These are phyloP conservation scores for Gomphus sp. DNA, from an alignment of 1,284 basidiomycete species.

Conservation along the genomic window DNA sequence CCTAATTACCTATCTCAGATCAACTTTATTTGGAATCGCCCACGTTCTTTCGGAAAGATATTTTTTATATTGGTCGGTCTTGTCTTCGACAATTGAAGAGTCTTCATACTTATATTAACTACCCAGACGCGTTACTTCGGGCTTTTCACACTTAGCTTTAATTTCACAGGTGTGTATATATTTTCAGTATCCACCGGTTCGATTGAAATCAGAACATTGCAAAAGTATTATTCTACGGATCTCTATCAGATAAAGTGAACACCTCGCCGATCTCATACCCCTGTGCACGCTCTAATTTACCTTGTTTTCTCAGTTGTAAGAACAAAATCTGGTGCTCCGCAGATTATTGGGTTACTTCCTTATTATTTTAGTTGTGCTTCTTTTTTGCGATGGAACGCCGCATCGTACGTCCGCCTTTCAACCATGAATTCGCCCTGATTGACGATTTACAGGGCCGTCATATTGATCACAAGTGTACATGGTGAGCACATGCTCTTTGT, in stretches of 20 bases:
- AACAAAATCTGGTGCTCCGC: background rate
- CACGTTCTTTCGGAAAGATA: background rate
- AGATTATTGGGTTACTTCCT: background rate
- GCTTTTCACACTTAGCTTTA: background rate
- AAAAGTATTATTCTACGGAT: background rate
- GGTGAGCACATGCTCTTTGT: background rate
- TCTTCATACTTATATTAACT: background rate
- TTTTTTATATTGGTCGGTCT: background rate
- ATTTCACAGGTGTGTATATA: background rate
- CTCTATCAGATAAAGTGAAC: background rate
- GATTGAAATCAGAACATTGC: background rate
- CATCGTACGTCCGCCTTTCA: background rate
- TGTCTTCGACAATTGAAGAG: background rate
- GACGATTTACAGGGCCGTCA: background rate
- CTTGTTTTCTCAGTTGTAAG: background rate
- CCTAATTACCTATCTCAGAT: background rate
- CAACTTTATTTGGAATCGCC: background rate
- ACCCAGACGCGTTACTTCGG: background rate
- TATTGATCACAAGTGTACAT: background rate
- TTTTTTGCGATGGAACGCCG: background rate
- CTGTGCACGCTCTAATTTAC: background rate
- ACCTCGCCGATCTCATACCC: background rate
- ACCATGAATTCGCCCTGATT: background rate
- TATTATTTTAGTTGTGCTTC: background rate
- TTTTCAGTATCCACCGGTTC: background rate